Base-by-base conservation (phyloP, 371 early-diverging fungal species). In the Syncephalastrum racemosum region DNA sequence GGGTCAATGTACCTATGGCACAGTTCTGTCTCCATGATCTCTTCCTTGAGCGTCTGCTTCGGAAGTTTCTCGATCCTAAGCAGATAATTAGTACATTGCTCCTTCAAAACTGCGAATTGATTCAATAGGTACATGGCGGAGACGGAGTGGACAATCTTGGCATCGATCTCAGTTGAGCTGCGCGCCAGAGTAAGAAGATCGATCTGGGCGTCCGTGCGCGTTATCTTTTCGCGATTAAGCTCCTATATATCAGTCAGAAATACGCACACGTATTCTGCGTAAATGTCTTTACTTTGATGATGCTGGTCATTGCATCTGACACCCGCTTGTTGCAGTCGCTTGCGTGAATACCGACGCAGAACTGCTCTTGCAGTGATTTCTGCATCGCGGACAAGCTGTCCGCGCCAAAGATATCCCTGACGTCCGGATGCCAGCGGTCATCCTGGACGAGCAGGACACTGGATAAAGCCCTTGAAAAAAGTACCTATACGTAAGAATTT, bases 1-100 rank as follows among this genome's bases (percentile, higher is more conserved):
- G 4, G 14, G 25, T 47, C 39, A 3, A 55, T 7, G 14, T 47
- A 55, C 13, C 56, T 20, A 19, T 55, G 20, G 47, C 48, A 55
- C 3, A 55, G 40, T 47, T 47, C 41, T 4, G 16, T 7, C 22
- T 52, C 52, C 8, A n/a, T 40, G 12, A 52, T 41, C 18, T 52
- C 50, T 6, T 13, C 13, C 2, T 7, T 27, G 6, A 49, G 19
- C 24, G 6, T 16, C 16, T 25, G 15, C n/a, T 27, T 23, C 15
- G 25, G 13, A 25, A 49, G 15, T 49, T 23, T 49, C 3, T 49
- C 50, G 2, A 49, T 4, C 14, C 50, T 25, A 27, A 23, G 36
- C n/a, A 49, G 36, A 27, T 3, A 49, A 49, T 12, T 27, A 27
- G 19, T 49, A 49, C n/a, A 23, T 13, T 47, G 8, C 12, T 47